These are phyloP conservation scores for Tympanopsis confertula DNA, from an alignment of 2,329 filamentous ascomycete species.

Conservation along the genomic window DNA sequence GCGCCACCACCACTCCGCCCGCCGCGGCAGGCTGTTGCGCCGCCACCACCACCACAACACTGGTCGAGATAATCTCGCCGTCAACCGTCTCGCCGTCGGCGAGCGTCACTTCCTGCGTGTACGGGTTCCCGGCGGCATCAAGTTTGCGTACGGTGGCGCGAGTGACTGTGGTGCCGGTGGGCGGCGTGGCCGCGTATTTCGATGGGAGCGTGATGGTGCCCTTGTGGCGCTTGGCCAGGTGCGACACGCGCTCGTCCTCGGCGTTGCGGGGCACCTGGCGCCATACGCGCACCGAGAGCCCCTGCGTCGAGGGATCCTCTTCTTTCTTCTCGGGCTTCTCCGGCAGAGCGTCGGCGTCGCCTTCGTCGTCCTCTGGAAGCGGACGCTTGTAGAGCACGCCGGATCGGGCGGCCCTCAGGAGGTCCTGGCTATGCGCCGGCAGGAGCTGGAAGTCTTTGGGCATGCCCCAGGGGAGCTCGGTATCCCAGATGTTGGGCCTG, in stretches of 20 bases:
- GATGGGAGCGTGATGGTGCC: constrained; percentile 45
- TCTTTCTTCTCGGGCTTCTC: constrained; percentile 52
- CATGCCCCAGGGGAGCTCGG: constrained; percentile 68
- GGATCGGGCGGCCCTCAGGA: constrained; percentile 70
- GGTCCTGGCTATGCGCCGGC: constrained; percentile 67
- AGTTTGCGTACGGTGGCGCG: constrained; percentile 70
- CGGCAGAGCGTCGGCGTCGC: constrained; percentile 30
- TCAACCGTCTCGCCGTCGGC: constrained; percentile 69
- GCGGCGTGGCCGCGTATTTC: constrained; percentile 31
- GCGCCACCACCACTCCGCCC: constrained; percentile 43
- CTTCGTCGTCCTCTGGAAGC: constrained; percentile 47
- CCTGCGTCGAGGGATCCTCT: constrained; percentile 41
- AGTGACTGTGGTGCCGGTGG: constrained; percentile 47
- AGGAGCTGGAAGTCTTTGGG: constrained; percentile 74
- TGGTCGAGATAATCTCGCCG: constrained; percentile 64
- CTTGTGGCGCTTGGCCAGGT: constrained; percentile 51
- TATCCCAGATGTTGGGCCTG: constrained; percentile 58
- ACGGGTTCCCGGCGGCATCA: constrained; percentile 70
- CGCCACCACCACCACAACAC: constrained; percentile 32
- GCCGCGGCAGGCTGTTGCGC: constrained; percentile 34
- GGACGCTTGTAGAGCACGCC: constrained; percentile 65
- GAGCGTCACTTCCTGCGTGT: constrained; percentile 73
- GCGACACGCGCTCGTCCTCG: constrained; percentile 38
- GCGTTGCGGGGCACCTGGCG: constrained; percentile 47
- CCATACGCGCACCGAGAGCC: constrained; percentile 46